Evolutionary conservation across 208 protist genomes (phyloP).

Genomic region (Phytomonas sp.): DNA sequence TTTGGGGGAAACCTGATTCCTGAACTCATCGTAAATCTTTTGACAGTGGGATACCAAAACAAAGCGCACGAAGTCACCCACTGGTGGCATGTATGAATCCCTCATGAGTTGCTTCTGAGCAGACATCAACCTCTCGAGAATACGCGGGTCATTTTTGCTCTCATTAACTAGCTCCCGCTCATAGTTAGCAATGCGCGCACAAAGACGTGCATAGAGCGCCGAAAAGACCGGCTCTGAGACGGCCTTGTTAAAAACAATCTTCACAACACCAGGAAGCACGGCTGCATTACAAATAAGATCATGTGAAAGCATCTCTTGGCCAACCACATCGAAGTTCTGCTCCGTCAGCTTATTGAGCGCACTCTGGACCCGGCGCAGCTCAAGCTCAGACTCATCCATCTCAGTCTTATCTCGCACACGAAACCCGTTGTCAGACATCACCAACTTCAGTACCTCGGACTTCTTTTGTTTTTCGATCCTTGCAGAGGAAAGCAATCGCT

Average conservation of each 20-base stretch:
- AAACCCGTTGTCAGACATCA: conserved; percentile 80
- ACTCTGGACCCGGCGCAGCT: conserved; percentile 66
- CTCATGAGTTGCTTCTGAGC: conserved; percentile 16
- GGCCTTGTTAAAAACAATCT: conserved; percentile 84
- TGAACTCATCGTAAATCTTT: conserved; percentile 43
- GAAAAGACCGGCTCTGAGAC: conserved; percentile 85
- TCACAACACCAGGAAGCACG: conserved; percentile 59
- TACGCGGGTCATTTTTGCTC: conserved; percentile 25
- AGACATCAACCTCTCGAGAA: conserved; percentile 14
- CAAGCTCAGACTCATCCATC: conserved; percentile 61
- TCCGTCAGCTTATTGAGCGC: conserved; percentile 85
- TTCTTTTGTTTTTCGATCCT: conserved; percentile 55
- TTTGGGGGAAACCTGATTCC: conserved; percentile 23
- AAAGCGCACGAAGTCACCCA: conserved; percentile 31
- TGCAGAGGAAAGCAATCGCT: conserved; percentile 41
- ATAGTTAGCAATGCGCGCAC: conserved; percentile 61
- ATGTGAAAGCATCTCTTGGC: conserved; percentile 42
- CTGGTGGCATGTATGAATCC: conserved; percentile 6
- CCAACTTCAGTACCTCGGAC: conserved; percentile 59
- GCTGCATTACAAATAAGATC: conserved; percentile 63
- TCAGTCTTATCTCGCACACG: conserved; percentile 54
- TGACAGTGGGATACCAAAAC: conserved; percentile 44
- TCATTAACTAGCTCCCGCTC: conserved; percentile 53
- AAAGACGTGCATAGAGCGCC: conserved; percentile 74
- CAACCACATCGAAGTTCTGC: conserved; percentile 72